Base-by-base conservation (phyloP, 1,139 yeast genomes). In the Kluyveromyces marxianus region DNA sequence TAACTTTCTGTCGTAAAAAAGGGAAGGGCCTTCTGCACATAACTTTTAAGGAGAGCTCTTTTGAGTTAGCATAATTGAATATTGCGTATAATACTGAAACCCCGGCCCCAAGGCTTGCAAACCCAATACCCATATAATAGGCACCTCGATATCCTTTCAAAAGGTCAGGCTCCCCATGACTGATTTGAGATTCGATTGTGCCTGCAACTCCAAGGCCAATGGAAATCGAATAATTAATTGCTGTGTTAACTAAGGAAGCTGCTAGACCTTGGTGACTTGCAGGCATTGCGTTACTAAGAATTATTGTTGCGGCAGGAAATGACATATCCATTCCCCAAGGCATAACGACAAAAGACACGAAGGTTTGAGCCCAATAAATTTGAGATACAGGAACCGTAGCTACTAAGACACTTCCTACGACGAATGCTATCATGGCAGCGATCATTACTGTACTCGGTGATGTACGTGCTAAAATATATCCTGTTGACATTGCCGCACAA, bases 311-410 rank as follows among this genome's bases (percentile, higher is more conserved):
- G 0, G 85, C 78, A 0, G 86, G 86, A 59, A 79, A 80, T 42
- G 83, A 76, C 71, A 76, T 72, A 56, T 80, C 86, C 84, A 81
- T 80, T 1, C 83, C 85, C 56, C 75, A 72, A 0, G 80, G 75
- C 39, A 69, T 70, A 10, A 79, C 54, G 3, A 76, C 42, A 37
- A 68, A 51, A 3, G 76, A 65, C 2, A 76, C 72, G 53, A 80
- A 77, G 39, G 73, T 69, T 50, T 76, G 79, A 2, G 73, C 71
- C 81, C 82, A 78, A 57, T 69, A 78, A 1, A 60, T 69, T 54
- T 77, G 79, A 31, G 69, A 62, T 1, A 66, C 67, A 0, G 78
- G 79, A 35, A 75, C 63, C 0, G 76, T 68, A 0, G 76, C 80
- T 58, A 71, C 62, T 25, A 77, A 48, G 3, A 71, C 50, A 21